phyloP scores from a whole-genome alignment of 331 rosid genomes.

The Pyracantha coccinea region DNA sequence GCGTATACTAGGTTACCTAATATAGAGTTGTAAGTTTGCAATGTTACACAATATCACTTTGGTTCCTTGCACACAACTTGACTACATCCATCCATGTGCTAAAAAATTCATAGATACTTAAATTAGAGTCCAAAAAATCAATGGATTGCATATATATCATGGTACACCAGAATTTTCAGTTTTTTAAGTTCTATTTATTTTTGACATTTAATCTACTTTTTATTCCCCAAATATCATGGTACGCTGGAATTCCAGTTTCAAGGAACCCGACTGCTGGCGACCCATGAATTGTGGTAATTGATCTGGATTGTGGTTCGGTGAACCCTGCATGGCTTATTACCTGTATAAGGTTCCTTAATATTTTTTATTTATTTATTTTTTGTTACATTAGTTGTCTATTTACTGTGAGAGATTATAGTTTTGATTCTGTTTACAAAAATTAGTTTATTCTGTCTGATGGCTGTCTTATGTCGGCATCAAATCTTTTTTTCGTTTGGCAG shows the following conservation, averaged over 20 bases:
- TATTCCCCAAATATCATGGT: neutral
- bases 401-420: neutral
- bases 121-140: neutral
- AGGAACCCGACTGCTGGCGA: neutral
- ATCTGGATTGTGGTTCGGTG: neutral
- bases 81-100: neutral
- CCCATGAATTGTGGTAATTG: neutral
- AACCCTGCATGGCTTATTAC: neutral
- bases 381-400: neutral
- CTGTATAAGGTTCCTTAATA: neutral
- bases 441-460: constrained; percentile 3
- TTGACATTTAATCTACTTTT: neutral
- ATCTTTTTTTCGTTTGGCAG: constrained; percentile 36
- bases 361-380: neutral
- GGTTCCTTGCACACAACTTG: neutral
- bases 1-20: neutral
- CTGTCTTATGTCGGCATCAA: constrained; percentile 2
- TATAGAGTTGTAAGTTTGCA: neutral
- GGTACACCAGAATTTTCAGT: neutral
- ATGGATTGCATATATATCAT: neutral
- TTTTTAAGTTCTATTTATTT: neutral
- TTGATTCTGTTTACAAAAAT: neutral
- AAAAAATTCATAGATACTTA: neutral
- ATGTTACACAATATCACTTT: neutral
- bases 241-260: neutral